Evolutionary conservation across 345 rosid species (phyloP), one percentile per base, ranked within the genome.

Genomic region (Syzygium jambos): DNA sequence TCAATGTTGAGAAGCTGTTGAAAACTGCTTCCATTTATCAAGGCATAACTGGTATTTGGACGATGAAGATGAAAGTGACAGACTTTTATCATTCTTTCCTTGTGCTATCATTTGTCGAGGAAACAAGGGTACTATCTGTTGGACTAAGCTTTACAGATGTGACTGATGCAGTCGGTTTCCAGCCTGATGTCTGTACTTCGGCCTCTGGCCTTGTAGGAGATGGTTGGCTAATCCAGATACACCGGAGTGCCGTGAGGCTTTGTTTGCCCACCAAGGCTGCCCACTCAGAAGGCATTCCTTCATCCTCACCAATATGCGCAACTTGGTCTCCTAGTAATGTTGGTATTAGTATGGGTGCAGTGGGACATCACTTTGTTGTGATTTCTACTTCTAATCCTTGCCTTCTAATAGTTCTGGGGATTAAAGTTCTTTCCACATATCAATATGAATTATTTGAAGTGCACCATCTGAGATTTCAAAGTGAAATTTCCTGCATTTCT

Each of bases 381-480:
- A 93, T 98, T 93, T 93, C 99, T 77, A 98, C 99, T 85, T 95
- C 98, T 90, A 95, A 94, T 92, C 99, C 99, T 87, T 98, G 96
- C 88, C 92, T 94, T 89, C 90, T 98, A 51, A 91, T 93, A 87
- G 87, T 96, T 88, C 98, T 98, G 89, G 98, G 98, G 89, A 93
- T 96, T 84, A 95, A 90, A 91, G 89, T 90, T n/a, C 88, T 91
- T 80, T 93, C 96, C 9, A 85, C 91, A 80, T 92, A 93, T 85
- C 88, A 90, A 89, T 94, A 93, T 87, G 96, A 95, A 92, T 91
- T 98, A 90, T 93, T 92, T 89, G 98, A 94, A 92, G 86, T 95
- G 93, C 99, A 95, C 61, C 95, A 92, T 89, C 89, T 98, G 90
- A 91, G 90, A 88, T 92, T 96, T 91, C 94, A 93, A 89, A 92